These are phyloP conservation scores for Solanum aculeatissimum DNA, from an alignment of 305 asterid genomes.

Conservation along the genomic window DNA sequence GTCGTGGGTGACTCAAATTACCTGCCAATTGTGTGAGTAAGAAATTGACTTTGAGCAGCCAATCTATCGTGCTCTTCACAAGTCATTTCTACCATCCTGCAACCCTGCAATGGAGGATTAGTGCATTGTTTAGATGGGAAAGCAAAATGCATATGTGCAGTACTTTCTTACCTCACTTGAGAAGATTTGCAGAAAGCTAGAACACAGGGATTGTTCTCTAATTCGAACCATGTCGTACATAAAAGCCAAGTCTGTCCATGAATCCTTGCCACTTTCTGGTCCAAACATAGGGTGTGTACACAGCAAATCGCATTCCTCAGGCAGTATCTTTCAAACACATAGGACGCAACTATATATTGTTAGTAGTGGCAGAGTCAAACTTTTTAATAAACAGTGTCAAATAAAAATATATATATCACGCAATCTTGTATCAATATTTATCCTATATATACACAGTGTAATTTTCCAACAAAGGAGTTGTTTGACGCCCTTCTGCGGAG, in stretches of 20 bases:
- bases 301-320: conserved; percentile 57
- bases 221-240: conserved; percentile 66
- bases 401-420: too few species aligned
- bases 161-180: conserved; percentile 47
- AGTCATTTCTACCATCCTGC: conserved; percentile 78
- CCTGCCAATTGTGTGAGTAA: conserved; percentile 92
- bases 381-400: too few species aligned
- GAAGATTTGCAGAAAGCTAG: conserved; percentile 55
- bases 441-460: too few species aligned
- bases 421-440: too few species aligned
- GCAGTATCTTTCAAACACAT: conserved; percentile 41
- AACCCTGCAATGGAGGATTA: conserved; percentile 41
- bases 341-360: background rate
- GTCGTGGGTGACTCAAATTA: background rate
- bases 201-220: conserved; percentile 43
- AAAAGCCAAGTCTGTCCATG: conserved; percentile 63
- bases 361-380: background rate
- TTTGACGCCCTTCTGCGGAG: too few species aligned
- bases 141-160: background rate
- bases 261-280: conserved; percentile 76
- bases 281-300: conserved; percentile 99
- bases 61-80: conserved; percentile 81
- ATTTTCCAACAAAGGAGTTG: too few species aligned
- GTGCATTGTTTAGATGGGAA: background rate
- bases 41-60: conserved; percentile 70